Evolutionary conservation across 129 eudicot genomes (phyloP).

Genomic region (Chrysanthemum lavandulifolium): DNA sequence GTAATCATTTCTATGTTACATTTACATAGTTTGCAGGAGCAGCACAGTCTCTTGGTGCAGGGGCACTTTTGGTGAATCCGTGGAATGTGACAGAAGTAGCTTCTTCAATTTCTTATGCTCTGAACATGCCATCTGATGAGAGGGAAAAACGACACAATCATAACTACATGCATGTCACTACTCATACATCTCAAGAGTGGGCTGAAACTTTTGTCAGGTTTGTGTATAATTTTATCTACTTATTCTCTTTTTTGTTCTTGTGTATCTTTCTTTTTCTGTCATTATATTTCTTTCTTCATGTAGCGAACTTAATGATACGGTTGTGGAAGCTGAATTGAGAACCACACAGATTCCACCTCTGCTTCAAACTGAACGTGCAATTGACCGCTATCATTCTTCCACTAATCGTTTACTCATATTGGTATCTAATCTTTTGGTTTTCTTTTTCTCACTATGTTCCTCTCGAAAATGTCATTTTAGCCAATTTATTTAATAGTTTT

Average conservation of each 20-base stretch:
- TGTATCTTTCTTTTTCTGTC: too few species aligned
- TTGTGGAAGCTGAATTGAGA: slow-evolving; percentile 72
- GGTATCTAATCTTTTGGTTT: slow-evolving; percentile 37
- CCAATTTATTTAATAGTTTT: background rate
- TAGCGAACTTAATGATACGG: slow-evolving; percentile 78
- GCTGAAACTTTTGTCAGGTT: slow-evolving; percentile 90
- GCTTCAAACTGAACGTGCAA: slow-evolving; percentile 50
- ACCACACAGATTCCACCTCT: slow-evolving; percentile 74
- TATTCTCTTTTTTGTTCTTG: background rate
- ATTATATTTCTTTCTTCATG: slow-evolving; percentile 9
- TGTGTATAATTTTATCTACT: background rate
- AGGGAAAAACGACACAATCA: slow-evolving; percentile 77
- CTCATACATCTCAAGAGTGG: slow-evolving; percentile 95
- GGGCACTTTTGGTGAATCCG: slow-evolving; percentile 85
- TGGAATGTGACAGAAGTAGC: slow-evolving; percentile 86
- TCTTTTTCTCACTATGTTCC: background rate
- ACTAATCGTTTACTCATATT: slow-evolving; percentile 72
- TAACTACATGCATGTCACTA: slow-evolving; percentile 72
- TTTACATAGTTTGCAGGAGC: slow-evolving; percentile 85
- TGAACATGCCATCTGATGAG: slow-evolving; percentile 80
- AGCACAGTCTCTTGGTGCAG: slow-evolving; percentile 94
- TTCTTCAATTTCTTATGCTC: slow-evolving; percentile 66
- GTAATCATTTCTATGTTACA: slow-evolving; percentile 2
- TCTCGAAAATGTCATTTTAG: background rate
- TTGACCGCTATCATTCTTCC: slow-evolving; percentile 43